These are phyloP conservation scores for Leucosporidium creatinivorum DNA, from an alignment of 768 basidiomycete genomes.

Conservation along the genomic window DNA sequence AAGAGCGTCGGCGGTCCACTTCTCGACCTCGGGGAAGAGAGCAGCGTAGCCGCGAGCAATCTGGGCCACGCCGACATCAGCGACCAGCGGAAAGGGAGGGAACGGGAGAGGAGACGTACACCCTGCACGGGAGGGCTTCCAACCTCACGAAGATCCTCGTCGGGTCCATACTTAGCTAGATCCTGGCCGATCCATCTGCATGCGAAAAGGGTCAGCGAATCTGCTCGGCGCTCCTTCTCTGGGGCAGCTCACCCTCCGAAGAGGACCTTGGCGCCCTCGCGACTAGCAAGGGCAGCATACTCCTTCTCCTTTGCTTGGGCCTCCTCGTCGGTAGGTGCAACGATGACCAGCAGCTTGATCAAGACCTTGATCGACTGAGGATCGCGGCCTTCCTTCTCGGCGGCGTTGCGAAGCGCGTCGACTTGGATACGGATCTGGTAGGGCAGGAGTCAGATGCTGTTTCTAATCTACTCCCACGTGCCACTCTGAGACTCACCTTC, in stretches of 20 bases:
- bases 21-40: not conserved
- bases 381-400: not conserved
- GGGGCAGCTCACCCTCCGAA: not conserved
- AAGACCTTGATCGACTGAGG: slow-evolving; percentile 10
- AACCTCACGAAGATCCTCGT: not conserved
- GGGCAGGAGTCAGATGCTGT: too few species aligned
- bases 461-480: too few species aligned
- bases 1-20: slow-evolving; percentile 4
- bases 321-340: not conserved
- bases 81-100: not conserved
- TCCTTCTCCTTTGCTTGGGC: slow-evolving; percentile 9
- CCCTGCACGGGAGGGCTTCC: not conserved
- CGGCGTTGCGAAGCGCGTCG: not conserved
- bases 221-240: too few species aligned
- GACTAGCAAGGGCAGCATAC: not conserved
- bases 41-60: not conserved
- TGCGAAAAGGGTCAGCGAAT: too few species aligned
- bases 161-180: not conserved
- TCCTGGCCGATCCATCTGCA: not conserved
- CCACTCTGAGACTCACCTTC: not conserved
- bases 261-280: slow-evolving; percentile 2
- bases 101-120: not conserved
- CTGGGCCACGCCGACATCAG: not conserved
- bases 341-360: not conserved
- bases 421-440: not conserved